Conservation (phyloP, 371 early-diverging fungal species). For the Mucor sp. region DNA sequence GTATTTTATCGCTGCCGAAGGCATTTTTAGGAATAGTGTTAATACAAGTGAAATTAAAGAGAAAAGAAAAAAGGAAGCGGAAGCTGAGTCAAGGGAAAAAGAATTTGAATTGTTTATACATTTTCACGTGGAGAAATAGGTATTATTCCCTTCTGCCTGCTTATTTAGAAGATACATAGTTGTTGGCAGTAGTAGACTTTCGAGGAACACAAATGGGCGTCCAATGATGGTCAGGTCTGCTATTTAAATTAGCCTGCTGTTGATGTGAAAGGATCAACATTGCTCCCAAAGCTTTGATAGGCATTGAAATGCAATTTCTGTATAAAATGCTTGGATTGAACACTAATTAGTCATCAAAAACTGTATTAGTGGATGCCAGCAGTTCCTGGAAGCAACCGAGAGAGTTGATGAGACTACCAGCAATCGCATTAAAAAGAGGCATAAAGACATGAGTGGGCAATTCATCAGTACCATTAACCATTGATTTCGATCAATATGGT, state of each 20-base stretch:
- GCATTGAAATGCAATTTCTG: no score
- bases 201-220: not conserved
- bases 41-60: not conserved
- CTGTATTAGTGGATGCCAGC: no score
- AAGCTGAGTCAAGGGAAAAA: not conserved
- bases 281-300: not conserved
- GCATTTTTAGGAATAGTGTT: conserved; percentile 12
- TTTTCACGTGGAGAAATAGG: not conserved
- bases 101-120: not conserved
- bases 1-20: conserved; percentile 28
- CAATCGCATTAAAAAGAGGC: no score
- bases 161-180: not conserved
- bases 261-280: not conserved
- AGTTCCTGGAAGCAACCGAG: no score
- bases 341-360: no score
- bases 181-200: not conserved
- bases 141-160: not conserved
- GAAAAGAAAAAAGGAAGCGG: conserved; percentile 1
- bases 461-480: no score
- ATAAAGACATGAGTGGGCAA: no score
- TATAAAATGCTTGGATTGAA: no score
- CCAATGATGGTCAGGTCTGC: not conserved
- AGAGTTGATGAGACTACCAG: no score
- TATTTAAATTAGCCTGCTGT: not conserved
- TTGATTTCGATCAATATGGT: no score